A percentile compares a stretch with the other conserved stretches of the same genome.
These are phyloP conservation scores for Aspergillus nomiae DNA, from an alignment of 2,329 filamentous ascomycete species.

Conservation along the genomic window DNA sequence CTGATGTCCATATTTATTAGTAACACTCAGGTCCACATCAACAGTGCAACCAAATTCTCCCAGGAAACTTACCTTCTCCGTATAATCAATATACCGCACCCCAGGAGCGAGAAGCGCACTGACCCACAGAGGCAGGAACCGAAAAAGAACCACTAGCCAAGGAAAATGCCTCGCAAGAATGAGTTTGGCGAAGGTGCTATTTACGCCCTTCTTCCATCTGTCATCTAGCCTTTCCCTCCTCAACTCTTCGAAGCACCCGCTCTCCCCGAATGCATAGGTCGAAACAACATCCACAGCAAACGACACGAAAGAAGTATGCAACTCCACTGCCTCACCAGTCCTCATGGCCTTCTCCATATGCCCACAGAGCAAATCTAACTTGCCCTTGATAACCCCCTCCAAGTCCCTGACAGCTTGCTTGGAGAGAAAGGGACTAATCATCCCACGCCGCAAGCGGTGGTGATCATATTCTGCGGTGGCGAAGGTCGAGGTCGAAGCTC, in stretches of 20 bases:
- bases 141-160: background rate
- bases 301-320: slow-evolving; percentile 13
- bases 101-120: background rate
- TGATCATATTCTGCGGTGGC: background rate
- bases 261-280: slow-evolving; percentile 14
- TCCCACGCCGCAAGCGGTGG: slow-evolving; percentile 11
- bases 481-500: slow-evolving; percentile 11
- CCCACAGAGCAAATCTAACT: slow-evolving; percentile 5
- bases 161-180: slow-evolving; percentile 12
- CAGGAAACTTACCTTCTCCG: background rate
- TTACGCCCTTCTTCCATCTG: slow-evolving; percentile 16
- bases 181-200: slow-evolving; percentile 9
- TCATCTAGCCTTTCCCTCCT: slow-evolving; percentile 2
- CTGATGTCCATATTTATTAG: background rate
- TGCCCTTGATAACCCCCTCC: slow-evolving; percentile 13
- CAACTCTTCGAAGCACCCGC: slow-evolving; percentile 7
- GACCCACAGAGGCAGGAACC: background rate
- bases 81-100: background rate
- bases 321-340: slow-evolving; percentile 7
- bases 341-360: slow-evolving; percentile 10
- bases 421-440: slow-evolving; percentile 16
- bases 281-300: slow-evolving; percentile 17
- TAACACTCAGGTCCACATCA: background rate
- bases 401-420: slow-evolving; percentile 8
- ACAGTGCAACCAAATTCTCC: background rate